Base-by-base conservation (phyloP, 148 eudicot genomes). In the Rhododendron ferrugineum region DNA sequence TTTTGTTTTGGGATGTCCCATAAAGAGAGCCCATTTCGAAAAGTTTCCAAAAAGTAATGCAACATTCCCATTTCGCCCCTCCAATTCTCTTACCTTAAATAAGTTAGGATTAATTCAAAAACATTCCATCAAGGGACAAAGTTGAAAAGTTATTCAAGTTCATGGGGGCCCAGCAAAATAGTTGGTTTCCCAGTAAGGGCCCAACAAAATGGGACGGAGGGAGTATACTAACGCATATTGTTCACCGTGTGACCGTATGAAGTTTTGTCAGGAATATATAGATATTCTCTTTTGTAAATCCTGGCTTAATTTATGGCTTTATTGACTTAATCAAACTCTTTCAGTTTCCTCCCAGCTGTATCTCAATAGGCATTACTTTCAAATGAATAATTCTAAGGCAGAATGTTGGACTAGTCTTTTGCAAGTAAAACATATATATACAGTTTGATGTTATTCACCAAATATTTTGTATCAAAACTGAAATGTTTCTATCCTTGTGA, bases 281-380 rank as follows among this genome's bases (percentile, higher is more conserved):
- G 22, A 54, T 23, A 16, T 16, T 16, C 60, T 54, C 60, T 54
- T 16, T 18, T 54, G 60, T 54, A 54, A 54, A 54, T 54, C 60
- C 60, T 54, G 60, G 36, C 20, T 3, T 5, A 36, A 58, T 62
- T 32, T 30, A 16, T 47, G 47, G 47, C 32, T 11, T 44, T 46
- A 26, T 77, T 77, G 54, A 44, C 30, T 77, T 44, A 44, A 77
- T 42, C 32, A 77, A 77, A 77, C 52, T 49, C 80, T 77, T 76
- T 18, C 70, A 10, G 52, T 78, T 46, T 6, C 23, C 56, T n/a
- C 49, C 42, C 11, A 78, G 56, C 80, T n/a, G 4, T 26, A n/a
- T 46, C 18, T 46, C 14, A 10, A 78, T 54, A 54, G 60, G 32
- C 56, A 46, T 78, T 78, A 50, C 34, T 40, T 75, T 37, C 26